Base-by-base conservation (phyloP, 306 rosid genomes). In the Comarum palustre region DNA sequence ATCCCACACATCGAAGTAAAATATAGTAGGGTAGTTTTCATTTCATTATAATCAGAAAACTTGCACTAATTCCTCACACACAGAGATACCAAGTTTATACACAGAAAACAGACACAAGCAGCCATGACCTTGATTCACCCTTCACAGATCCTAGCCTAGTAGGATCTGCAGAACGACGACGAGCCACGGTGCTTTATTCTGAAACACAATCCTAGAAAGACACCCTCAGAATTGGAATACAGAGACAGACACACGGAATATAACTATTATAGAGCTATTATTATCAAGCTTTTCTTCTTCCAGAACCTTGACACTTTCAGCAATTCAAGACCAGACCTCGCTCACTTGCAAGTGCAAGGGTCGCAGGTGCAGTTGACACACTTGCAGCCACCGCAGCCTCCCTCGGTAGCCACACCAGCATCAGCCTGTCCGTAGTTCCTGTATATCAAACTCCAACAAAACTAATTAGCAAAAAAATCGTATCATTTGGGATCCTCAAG, bases 361-460 rank as follows among this genome's bases (percentile, higher is more conserved):
- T 89, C 39, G 80, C 98, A 93, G 19, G 68, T 66, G 93, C 98
- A 93, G 84, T 82, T 86, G 9, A 45, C 92, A 52, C 98, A 93
- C 80, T 86, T 89, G 93, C 98, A 93, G 16, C 90, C 91, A 32
- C 74, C 76, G 96, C 96, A 93, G 22, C 90, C 90, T 38, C 79
- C 80, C 80, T 81, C 97, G 14, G 85, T 88, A 0, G 27, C 75
- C 32, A 61, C 81, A 14, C 82, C 86, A 86, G 85, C 82, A 75
- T 89, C 97, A 69, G 86, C 66, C 41, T 83, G 82, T 52, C 82
- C 93, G 1, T 79, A 73, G 29, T 83, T 76, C 1, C 90, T 83
- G 88, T 52, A 75, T 13, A 58, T 72, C 25, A 25, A 11, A 65
- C 34, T 24, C 66, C 50, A 17, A 5, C 9, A 36, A 20, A 32